Conservation (phyloP, 306 rosid genomes). For the Cicer chorassanicum region DNA sequence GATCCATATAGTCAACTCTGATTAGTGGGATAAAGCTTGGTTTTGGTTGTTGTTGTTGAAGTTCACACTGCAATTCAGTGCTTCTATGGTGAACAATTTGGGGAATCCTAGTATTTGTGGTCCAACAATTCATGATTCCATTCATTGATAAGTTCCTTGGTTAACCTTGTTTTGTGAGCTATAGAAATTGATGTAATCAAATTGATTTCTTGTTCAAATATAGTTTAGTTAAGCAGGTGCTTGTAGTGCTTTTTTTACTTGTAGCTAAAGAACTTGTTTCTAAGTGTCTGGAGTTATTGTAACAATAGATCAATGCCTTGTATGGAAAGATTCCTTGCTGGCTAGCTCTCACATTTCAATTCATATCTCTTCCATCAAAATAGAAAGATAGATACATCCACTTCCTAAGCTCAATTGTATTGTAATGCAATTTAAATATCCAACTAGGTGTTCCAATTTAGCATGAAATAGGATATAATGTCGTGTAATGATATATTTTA, state of each 20-base stretch:
- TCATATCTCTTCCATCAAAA: background rate
- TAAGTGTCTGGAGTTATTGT: slow-evolving; percentile 25
- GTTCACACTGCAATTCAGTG: background rate
- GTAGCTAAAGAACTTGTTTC: slow-evolving; percentile 2
- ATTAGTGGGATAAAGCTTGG: too few relatives aligned
- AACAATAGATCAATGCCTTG: background rate
- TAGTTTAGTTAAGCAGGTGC: slow-evolving; percentile 2
- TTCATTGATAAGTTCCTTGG: background rate
- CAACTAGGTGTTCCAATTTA: slow-evolving; percentile 17
- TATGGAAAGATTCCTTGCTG: slow-evolving; percentile 18
- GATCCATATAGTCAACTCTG: too few relatives aligned
- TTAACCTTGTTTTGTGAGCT: slow-evolving; percentile 13
- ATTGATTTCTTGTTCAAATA: slow-evolving; percentile 8
- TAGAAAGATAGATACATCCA: background rate
- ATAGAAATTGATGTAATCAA: slow-evolving; percentile 9
- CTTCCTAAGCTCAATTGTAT: slow-evolving; percentile 10
- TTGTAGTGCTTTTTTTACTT: slow-evolving; percentile 16
- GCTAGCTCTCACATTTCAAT: slow-evolving; percentile 12
- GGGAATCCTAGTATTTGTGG: slow-evolving; percentile 17
- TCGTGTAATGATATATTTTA: background rate
- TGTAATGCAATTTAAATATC: slow-evolving; percentile 31
- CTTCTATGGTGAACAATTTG: background rate
- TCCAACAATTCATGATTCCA: slow-evolving; percentile 9
- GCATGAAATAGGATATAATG: slow-evolving; percentile 12
- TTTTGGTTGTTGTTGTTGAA: background rate